These are phyloP conservation scores for Cetradonia linearis DNA, from an alignment of 495 filamentous ascomycete genomes.

Conservation along the genomic window DNA sequence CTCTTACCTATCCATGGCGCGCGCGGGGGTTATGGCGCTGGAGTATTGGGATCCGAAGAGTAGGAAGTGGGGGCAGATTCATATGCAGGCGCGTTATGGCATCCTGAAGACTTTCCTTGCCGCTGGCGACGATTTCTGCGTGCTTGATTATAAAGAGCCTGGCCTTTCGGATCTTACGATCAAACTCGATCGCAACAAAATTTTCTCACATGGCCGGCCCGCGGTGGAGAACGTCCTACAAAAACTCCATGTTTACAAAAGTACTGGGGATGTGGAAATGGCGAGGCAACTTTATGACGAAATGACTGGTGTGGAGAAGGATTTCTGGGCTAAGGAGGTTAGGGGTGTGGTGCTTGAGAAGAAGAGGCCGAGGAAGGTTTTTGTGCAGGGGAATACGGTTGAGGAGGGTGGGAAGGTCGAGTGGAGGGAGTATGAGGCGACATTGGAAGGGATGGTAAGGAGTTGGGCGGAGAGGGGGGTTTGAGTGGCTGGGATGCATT, in stretches of 20 bases:
- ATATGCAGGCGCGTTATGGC: slow-evolving; percentile 88
- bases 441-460: slow-evolving; percentile 73
- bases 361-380: slow-evolving; percentile 89
- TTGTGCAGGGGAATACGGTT: slow-evolving; percentile 86
- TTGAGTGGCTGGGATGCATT: background rate
- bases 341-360: slow-evolving; percentile 69
- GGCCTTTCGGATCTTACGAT: slow-evolving; percentile 77
- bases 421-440: slow-evolving; percentile 84
- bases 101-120: slow-evolving; percentile 83
- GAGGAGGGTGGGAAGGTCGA: slow-evolving; percentile 62
- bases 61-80: slow-evolving; percentile 86
- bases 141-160: slow-evolving; percentile 58
- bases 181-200: slow-evolving; percentile 71
- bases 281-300: slow-evolving; percentile 69
- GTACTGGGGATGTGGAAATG: slow-evolving; percentile 68
- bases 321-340: slow-evolving; percentile 66
- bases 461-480: slow-evolving; percentile 72
- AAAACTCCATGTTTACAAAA: slow-evolving; percentile 88
- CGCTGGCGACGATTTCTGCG: slow-evolving; percentile 73
- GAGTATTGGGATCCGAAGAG: slow-evolving; percentile 84
- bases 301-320: slow-evolving; percentile 61
- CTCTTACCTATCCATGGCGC: slow-evolving; percentile 83
- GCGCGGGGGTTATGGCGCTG: slow-evolving; percentile 71
- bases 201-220: slow-evolving; percentile 53
- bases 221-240: slow-evolving; percentile 85